phyloP scores from a whole-genome alignment of 768 basidiomycete genomes.

The Tricholoma sp. region DNA sequence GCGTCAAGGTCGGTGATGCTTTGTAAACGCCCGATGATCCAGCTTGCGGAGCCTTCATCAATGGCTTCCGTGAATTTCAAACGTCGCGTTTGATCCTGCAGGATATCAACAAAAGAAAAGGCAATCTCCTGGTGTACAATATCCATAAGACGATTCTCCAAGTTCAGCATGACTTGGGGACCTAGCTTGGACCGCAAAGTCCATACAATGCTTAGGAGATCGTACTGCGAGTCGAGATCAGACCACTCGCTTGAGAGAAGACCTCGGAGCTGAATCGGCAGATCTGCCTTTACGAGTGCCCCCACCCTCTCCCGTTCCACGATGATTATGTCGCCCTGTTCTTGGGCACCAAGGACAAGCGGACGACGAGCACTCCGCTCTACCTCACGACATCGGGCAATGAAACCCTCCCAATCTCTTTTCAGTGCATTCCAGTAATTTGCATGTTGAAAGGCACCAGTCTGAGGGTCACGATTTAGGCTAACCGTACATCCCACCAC shows the following conservation, averaged over 20 bases:
- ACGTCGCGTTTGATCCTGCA: constrained; percentile 58
- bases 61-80: constrained; percentile 49
- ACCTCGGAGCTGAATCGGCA: constrained; percentile 55
- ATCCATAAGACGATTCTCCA: constrained; percentile 59
- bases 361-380: constrained; percentile 85
- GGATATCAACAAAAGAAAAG: constrained; percentile 71
- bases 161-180: constrained; percentile 44
- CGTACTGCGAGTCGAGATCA: constrained; percentile 45
- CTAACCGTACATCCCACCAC: constrained; percentile 85
- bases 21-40: constrained; percentile 58
- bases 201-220: constrained; percentile 60
- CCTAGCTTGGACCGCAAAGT: constrained; percentile 57
- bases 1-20: constrained; percentile 52
- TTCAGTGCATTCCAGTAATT: constrained; percentile 84
- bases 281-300: constrained; percentile 58
- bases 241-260: constrained; percentile 38
- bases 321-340: constrained; percentile 47
- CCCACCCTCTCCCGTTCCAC: constrained; percentile 78
- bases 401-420: constrained; percentile 94
- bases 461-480: constrained; percentile 67
- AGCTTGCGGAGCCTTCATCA: constrained; percentile 55
- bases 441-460: constrained; percentile 72
- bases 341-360: constrained; percentile 52
- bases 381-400: constrained; percentile 85
- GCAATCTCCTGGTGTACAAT: constrained; percentile 74